Evolutionary conservation across 129 eudicot species (phyloP).

Genomic region (Mikania micrantha): DNA sequence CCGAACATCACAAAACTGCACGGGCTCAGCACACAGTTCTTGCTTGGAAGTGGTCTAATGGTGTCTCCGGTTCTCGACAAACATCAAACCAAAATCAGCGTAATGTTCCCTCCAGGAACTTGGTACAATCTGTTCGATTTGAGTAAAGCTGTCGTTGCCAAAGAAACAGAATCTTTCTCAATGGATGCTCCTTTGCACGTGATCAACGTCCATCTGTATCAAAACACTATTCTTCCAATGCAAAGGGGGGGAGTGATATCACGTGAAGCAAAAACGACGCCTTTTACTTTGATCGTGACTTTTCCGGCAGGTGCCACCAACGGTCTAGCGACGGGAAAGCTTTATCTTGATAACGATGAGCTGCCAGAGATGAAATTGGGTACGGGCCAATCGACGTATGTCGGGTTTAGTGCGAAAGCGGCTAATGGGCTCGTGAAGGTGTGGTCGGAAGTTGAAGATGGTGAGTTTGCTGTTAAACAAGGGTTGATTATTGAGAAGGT

Average conservation of each 20-base stretch:
- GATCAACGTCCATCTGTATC: slow-evolving; percentile 81
- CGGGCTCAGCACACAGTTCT: slow-evolving; percentile 72
- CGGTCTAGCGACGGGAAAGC: slow-evolving; percentile 62
- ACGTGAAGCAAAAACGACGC: slow-evolving; percentile 74
- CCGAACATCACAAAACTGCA: slow-evolving; percentile 44
- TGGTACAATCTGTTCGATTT: slow-evolving; percentile 84
- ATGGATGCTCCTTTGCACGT: slow-evolving; percentile 82
- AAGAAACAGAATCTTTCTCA: slow-evolving; percentile 39
- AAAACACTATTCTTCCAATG: slow-evolving; percentile 80
- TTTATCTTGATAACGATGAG: slow-evolving; percentile 82
- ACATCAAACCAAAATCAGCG: slow-evolving; percentile 59
- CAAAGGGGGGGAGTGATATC: slow-evolving; percentile 79
- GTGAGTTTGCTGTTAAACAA: slow-evolving; percentile 62
- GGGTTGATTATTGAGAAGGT: slow-evolving; percentile 71
- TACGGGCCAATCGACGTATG: slow-evolving; percentile 49
- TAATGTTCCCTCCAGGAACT: slow-evolving; percentile 68
- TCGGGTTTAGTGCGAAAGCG: slow-evolving; percentile 61
- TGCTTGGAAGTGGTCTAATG: slow-evolving; percentile 78
- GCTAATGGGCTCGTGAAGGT: slow-evolving; percentile 45
- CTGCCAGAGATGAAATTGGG: slow-evolving; percentile 92
- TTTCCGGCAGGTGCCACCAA: slow-evolving; percentile 58
- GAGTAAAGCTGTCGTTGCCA: slow-evolving; percentile 45
- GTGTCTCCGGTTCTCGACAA: slow-evolving; percentile 90
- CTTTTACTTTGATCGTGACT: slow-evolving; percentile 66
- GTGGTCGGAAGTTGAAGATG: slow-evolving; percentile 78